A percentile compares a stretch with the other conserved stretches of the same genome.
These are phyloP conservation scores for Fusarium chlamydosporum DNA, from an alignment of 2,329 filamentous ascomycete genomes.

Conservation along the genomic window DNA sequence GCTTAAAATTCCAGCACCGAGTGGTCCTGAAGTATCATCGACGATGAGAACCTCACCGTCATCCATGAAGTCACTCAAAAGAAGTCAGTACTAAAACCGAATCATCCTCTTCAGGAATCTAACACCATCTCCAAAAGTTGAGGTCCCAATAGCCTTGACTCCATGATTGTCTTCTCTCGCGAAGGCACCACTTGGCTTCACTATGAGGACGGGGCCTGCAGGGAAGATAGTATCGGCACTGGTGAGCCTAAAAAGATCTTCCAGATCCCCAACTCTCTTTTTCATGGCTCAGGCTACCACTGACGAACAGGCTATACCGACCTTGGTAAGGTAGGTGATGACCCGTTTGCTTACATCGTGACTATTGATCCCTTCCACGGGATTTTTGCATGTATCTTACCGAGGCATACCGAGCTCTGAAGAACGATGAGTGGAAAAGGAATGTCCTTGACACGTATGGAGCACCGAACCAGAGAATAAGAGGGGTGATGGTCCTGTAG, in stretches of 20 bases:
- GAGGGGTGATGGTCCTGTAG: constrained; percentile 13
- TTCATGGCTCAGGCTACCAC: constrained; percentile 17
- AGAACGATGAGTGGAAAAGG: constrained; percentile 12
- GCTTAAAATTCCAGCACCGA: background rate
- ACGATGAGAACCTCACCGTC: constrained; percentile 6
- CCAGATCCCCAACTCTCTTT: constrained; percentile 3
- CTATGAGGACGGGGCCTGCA: constrained; percentile 17
- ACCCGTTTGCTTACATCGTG: constrained; percentile 19
- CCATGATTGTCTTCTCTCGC: constrained; percentile 11
- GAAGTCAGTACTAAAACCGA: background rate
- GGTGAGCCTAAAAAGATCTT: constrained; percentile 10
- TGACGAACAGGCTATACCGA: constrained; percentile 20
- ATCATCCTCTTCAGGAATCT: background rate
- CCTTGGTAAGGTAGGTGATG: constrained; percentile 11
- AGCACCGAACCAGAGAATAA: constrained; percentile 10
- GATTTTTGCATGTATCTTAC: constrained; percentile 1
- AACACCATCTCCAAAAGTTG: background rate
- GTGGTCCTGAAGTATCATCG: constrained; percentile 9
- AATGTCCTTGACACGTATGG: constrained; percentile 25
- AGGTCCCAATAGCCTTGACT: constrained; percentile 15
- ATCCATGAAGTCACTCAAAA: constrained; percentile 8
- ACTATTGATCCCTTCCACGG: constrained; percentile 6
- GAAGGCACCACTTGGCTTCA: constrained; percentile 20
- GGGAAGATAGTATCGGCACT: constrained; percentile 17
- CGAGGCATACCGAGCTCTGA: background rate